Conservation (phyloP, 306 rosid genomes). For the Adenanthera pavonina region DNA sequence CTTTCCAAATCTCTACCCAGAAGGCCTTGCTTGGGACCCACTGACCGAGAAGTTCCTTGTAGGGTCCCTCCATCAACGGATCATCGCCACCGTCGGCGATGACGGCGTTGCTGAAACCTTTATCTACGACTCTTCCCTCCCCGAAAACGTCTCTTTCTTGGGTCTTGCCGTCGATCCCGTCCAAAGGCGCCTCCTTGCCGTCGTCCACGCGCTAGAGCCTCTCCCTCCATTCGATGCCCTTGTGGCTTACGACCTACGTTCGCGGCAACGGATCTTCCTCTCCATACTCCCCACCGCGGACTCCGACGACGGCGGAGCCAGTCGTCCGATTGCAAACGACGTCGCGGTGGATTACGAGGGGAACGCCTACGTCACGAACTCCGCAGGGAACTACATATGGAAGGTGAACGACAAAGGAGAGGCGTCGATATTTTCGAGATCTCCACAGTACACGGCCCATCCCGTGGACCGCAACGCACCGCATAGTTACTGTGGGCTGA, state of each 20-base stretch:
- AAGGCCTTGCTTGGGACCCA: constrained; percentile 77
- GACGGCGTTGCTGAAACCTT: constrained; percentile 72
- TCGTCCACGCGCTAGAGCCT: constrained; percentile 48
- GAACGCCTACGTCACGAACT: constrained; percentile 83
- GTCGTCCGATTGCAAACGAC: constrained; percentile 61
- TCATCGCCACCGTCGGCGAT: constrained; percentile 65
- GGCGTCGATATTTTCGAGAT: constrained; percentile 69
- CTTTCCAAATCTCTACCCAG: constrained; percentile 75
- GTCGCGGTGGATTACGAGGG: constrained; percentile 73
- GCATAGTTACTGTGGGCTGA: constrained; percentile 60
- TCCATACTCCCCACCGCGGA: constrained; percentile 48
- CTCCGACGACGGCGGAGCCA: background rate
- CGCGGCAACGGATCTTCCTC: constrained; percentile 66
- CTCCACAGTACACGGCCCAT: constrained; percentile 51
- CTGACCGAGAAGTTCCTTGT: constrained; percentile 65
- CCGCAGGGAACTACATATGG: constrained; percentile 75
- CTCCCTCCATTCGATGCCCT: constrained; percentile 76
- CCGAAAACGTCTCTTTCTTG: constrained; percentile 62
- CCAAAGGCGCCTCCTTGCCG: constrained; percentile 74
- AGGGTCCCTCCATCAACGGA: constrained; percentile 66
- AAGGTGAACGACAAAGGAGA: constrained; percentile 62
- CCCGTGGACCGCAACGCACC: constrained; percentile 43
- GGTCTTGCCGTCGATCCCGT: constrained; percentile 72
- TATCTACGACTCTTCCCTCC: constrained; percentile 67
- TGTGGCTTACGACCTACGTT: constrained; percentile 75